phyloP scores from a whole-genome alignment of 768 basidiomycete species.

The Candolleomyces efflorescens region DNA sequence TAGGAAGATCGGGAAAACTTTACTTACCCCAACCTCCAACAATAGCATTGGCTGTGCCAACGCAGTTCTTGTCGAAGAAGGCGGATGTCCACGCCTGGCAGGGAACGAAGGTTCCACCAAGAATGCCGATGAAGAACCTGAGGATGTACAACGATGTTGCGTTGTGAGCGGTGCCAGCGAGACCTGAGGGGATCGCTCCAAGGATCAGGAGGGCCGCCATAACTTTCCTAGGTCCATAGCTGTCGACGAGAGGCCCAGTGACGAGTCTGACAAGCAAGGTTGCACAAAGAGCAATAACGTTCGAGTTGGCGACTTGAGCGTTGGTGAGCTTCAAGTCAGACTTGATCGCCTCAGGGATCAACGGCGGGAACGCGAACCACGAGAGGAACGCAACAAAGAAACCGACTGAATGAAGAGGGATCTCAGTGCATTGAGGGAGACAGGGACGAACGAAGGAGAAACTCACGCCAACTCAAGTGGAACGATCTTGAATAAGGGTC shows the following conservation, averaged over 20 bases:
- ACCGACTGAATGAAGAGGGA: slow-evolving; percentile 23
- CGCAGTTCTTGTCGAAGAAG: slow-evolving; percentile 50
- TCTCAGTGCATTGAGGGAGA: neutral
- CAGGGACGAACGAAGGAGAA: neutral
- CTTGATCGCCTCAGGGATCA: slow-evolving; percentile 53
- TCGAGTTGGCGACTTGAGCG: slow-evolving; percentile 47
- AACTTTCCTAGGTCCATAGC: slow-evolving; percentile 49
- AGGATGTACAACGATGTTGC: slow-evolving; percentile 34
- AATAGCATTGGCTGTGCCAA: slow-evolving; percentile 47
- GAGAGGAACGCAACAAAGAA: slow-evolving; percentile 49
- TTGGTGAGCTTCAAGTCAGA: slow-evolving; percentile 45
- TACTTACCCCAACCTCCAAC: slow-evolving; percentile 53
- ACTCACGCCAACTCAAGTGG: slow-evolving; percentile 36
- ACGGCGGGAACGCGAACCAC: slow-evolving; percentile 61
- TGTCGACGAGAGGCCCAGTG: slow-evolving; percentile 47
- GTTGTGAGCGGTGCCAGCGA: slow-evolving; percentile 46
- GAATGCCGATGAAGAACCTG: slow-evolving; percentile 58
- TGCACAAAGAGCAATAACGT: slow-evolving; percentile 40
- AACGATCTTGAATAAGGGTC: slow-evolving; percentile 47
- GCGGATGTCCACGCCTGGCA: slow-evolving; percentile 59
- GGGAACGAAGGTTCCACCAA: slow-evolving; percentile 58
- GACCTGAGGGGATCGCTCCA: slow-evolving; percentile 55
- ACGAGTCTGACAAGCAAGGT: slow-evolving; percentile 46
- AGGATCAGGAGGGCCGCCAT: slow-evolving; percentile 51
- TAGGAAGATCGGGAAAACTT: slow-evolving; percentile 9